phyloP scores from a whole-genome alignment of 2,329 filamentous ascomycete species.

The Camptophora hylomeconis region DNA sequence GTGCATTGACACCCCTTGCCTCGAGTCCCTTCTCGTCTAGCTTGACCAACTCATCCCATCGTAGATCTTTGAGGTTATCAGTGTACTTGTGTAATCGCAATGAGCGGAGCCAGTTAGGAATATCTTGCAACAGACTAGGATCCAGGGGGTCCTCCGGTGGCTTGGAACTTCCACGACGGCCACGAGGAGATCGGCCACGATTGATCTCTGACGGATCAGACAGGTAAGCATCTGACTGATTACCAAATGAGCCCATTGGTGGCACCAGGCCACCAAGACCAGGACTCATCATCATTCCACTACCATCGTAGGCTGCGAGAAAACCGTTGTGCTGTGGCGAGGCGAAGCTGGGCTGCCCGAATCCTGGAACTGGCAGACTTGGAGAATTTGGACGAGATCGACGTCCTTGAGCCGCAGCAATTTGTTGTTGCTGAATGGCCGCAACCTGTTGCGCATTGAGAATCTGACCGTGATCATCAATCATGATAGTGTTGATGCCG shows the following conservation, averaged over 20 bases:
- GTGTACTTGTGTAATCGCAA: constrained; percentile 97
- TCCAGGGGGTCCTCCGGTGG: constrained; percentile 96
- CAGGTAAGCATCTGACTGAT: constrained; percentile 68
- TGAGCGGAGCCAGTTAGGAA: constrained; percentile 89
- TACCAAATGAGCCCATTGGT: constrained; percentile 53
- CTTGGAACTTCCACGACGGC: constrained; percentile 87
- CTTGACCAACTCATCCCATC: constrained; percentile 86
- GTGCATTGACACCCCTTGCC: constrained; percentile 82
- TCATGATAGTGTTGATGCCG: constrained; percentile 75
- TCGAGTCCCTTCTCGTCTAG: constrained; percentile 88
- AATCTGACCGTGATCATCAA: constrained; percentile 83
- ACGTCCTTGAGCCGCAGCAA: constrained; percentile 45
- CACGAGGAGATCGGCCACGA: constrained; percentile 81
- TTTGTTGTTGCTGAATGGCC: constrained; percentile 59
- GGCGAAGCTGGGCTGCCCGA: constrained; percentile 46
- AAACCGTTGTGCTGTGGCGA: constrained; percentile 93
- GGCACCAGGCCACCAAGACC: constrained; percentile 55
- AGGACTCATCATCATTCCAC: constrained; percentile 56
- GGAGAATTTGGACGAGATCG: constrained; percentile 84
- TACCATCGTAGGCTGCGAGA: constrained; percentile 71
- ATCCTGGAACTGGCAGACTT: constrained; percentile 61
- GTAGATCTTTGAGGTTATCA: constrained; percentile 92
- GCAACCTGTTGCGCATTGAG: constrained; percentile 75
- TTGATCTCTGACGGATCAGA: constrained; percentile 88
- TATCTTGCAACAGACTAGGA: constrained; percentile 77